Base-by-base conservation (phyloP, 2,329 filamentous ascomycete species). In the Sporothrix sp. region DNA sequence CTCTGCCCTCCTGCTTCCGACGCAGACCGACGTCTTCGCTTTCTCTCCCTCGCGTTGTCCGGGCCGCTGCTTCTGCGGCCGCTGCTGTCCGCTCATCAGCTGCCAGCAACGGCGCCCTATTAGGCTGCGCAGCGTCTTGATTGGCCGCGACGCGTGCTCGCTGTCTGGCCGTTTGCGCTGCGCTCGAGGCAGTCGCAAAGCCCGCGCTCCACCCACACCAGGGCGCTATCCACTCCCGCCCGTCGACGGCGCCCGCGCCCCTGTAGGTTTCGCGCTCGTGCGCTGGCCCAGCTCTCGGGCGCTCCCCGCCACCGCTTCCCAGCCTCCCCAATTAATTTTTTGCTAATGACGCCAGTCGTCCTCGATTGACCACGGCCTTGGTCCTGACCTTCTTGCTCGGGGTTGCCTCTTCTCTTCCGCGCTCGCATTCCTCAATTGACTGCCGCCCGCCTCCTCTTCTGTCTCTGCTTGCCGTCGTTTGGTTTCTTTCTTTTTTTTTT, bases 311-410 rank as follows among this genome's bases (percentile, higher is more conserved):
- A 54, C 54, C 54, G 48, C 49, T 54, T 52, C 52, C 56, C 56
- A 57, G 54, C 56, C 56, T 57, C 56, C 54, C 52, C 43, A 56
- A 57, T 57, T 54, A 21, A 40, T 45, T 52, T 45, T 52, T 49
- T 48, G 50, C 51, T 50, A 51, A 56, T 53, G 52, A 54, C 49
- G 51, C 51, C 50, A 55, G 53, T 32, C 13, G 23, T 20, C 51
- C 46, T 47, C 43, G 53, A 53, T 27, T 38, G 14, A 42, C 40
- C 38, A 48, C 45, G 13, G 28, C 23, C n/a, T 48, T 38, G 40
- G 36, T 20, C 51, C 47, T 40, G 38, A n/a, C n/a, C n/a, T n/a
- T 28, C 39, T 48, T 40, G 21, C 25, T 32, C 42, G 47, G 46
- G 51, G 51, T 25, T 53, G 35, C 47, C 36, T 47, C 40, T 39